Conservation (phyloP, 2,329 filamentous ascomycete species). For the Myriosclerotinia duriaeana region DNA sequence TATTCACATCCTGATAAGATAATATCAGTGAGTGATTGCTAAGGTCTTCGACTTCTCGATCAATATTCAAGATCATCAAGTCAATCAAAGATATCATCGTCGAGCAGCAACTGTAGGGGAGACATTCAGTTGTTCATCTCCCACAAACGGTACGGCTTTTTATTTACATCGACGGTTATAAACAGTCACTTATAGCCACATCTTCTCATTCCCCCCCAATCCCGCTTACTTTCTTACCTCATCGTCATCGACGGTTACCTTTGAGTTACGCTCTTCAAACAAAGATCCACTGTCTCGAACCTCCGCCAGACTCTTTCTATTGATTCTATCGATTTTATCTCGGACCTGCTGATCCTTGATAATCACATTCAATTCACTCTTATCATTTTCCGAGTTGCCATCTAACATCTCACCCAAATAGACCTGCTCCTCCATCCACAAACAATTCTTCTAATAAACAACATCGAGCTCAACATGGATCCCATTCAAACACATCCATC, state of each 20-base stretch:
- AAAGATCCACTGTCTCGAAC: constrained; percentile 24
- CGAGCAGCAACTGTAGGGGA: constrained; percentile 67
- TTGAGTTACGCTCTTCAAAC: constrained; percentile 25
- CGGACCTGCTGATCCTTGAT: not conserved
- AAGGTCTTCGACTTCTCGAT: not conserved
- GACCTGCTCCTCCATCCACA: constrained; percentile 35
- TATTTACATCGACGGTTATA: constrained; percentile 28
- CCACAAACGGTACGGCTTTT: constrained; percentile 60
- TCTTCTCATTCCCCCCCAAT: constrained; percentile 16
- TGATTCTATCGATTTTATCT: not conserved
- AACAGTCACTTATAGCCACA: constrained; percentile 7
- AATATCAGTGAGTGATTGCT: constrained; percentile 8
- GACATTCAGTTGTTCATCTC: constrained; percentile 99
- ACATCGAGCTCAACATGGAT: constrained; percentile 62
- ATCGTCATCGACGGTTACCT: constrained; percentile 11
- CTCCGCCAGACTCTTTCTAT: not conserved
- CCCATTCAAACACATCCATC: constrained; percentile 87
- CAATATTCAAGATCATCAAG: not conserved
- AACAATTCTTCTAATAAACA: constrained; percentile 25
- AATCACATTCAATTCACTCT: not conserved
- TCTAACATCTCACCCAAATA: constrained; percentile 36
- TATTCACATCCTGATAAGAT: not conserved
- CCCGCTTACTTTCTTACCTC: constrained; percentile 12
- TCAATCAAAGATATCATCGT: constrained; percentile 28
- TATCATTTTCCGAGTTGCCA: constrained; percentile 20